A percentile compares a stretch with the other conserved stretches of the same genome.
phyloP scores from a whole-genome alignment of 148 eudicot species.

The Mesembryanthemum crystallinum region DNA sequence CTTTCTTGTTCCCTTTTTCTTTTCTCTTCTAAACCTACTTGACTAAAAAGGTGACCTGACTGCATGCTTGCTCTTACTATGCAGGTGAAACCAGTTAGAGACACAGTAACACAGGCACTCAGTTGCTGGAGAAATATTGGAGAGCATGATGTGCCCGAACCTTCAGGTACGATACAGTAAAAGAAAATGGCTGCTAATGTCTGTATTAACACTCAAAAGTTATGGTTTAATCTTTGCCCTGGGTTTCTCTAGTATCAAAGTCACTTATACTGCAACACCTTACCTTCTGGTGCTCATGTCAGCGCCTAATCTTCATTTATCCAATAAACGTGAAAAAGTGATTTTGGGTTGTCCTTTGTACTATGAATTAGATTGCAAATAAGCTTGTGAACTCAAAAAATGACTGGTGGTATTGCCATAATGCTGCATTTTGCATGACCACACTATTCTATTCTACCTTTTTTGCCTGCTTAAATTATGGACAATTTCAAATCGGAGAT shows the following conservation, averaged over 20 bases:
- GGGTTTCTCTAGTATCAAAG: neutral
- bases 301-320: neutral
- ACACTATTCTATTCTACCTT: no score
- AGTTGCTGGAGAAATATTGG: constrained; percentile 67
- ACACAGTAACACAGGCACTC: constrained; percentile 63
- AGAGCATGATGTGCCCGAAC: constrained; percentile 50
- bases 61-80: constrained; percentile 16
- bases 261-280: neutral
- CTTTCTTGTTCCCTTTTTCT: neutral
- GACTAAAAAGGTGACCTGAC: neutral
- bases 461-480: no score
- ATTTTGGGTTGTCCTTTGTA: no score
- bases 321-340: no score
- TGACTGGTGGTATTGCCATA: no score
- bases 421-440: no score
- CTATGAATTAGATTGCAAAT: no score
- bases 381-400: no score
- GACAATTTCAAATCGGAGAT: no score
- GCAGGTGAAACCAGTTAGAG: constrained; percentile 92
- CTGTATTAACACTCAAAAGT: neutral
- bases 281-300: neutral
- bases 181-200: constrained; percentile 46
- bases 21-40: neutral
- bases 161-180: constrained; percentile 56
- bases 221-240: neutral